These are phyloP conservation scores for Jamesozyma spencerorum DNA, from an alignment of 805 yeast species.

Conservation along the genomic window DNA sequence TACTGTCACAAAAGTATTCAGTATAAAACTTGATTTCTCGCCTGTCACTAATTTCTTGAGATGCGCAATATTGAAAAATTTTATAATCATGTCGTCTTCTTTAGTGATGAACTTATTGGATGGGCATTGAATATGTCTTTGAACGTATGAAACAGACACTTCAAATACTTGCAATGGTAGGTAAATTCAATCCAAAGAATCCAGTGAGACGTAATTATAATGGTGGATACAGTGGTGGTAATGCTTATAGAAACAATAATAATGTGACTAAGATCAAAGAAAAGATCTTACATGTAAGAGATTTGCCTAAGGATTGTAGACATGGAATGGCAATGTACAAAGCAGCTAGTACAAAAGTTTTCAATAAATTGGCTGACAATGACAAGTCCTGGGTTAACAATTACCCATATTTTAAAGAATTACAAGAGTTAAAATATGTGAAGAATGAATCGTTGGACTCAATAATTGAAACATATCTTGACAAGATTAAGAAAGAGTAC, in stretches of 20 bases:
- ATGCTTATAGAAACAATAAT: neutral
- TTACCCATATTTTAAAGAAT: slow-evolving; percentile 12
- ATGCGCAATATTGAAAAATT: too few species aligned
- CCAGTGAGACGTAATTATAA: slow-evolving; percentile 1
- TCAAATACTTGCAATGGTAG: neutral
- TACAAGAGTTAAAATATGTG: slow-evolving; percentile 6
- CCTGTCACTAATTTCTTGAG: too few species aligned
- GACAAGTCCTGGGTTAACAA: slow-evolving; percentile 14
- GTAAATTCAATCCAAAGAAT: slow-evolving; percentile 3
- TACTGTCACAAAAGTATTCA: too few species aligned
- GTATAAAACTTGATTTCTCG: too few species aligned
- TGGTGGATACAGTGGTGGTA: neutral
- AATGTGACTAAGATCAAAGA: neutral
- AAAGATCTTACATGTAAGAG: slow-evolving; percentile 7
- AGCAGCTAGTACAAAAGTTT: neutral
- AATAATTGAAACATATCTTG: slow-evolving; percentile 8
- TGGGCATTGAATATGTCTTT: too few species aligned
- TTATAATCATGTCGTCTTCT: neutral
- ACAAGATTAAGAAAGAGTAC: slow-evolving; percentile 5
- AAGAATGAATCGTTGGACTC: neutral
- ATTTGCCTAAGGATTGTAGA: slow-evolving; percentile 5
- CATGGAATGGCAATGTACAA: slow-evolving; percentile 8
- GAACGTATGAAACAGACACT: too few species aligned
- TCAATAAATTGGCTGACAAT: neutral
- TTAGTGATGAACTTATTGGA: too few species aligned